phyloP scores from a whole-genome alignment of 2,329 filamentous ascomycete species.

The Cyphellophora europaea region DNA sequence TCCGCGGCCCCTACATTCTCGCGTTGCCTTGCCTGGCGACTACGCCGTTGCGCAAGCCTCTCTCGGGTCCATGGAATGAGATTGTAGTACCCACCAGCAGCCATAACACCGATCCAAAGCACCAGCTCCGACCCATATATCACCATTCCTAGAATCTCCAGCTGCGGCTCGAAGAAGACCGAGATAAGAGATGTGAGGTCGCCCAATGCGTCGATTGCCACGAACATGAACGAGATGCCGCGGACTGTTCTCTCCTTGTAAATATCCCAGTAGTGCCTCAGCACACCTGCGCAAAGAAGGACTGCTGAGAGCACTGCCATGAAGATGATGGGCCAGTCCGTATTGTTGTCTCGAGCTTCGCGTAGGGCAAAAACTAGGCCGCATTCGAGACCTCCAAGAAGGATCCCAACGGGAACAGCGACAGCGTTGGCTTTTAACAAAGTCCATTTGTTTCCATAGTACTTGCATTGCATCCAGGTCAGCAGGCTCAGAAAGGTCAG shows the following conservation, averaged over 20 bases:
- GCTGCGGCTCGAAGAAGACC: constrained; percentile 49
- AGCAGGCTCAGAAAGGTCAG: constrained; percentile 41
- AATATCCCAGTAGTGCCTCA: constrained; percentile 63
- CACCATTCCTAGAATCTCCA: constrained; percentile 54
- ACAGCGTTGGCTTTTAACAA: constrained; percentile 39
- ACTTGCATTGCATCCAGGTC: constrained; percentile 48
- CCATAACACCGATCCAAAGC: constrained; percentile 59
- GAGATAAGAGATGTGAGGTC: constrained; percentile 60
- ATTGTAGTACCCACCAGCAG: constrained; percentile 57
- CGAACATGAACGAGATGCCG: constrained; percentile 64
- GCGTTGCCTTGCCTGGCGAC: constrained; percentile 7
- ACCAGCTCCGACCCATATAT: constrained; percentile 59
- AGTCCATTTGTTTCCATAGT: constrained; percentile 48
- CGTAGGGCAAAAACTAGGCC: constrained; percentile 50
- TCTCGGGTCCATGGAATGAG: constrained; percentile 47
- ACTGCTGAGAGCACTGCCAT: constrained; percentile 59
- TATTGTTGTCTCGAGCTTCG: constrained; percentile 31
- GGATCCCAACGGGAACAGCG: constrained; percentile 40
- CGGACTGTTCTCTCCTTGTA: constrained; percentile 56
- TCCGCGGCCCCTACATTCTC: constrained; percentile 8
- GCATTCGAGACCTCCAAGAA: constrained; percentile 52
- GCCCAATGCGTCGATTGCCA: constrained; percentile 59
- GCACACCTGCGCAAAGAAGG: constrained; percentile 56
- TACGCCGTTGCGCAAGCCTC: constrained; percentile 21
- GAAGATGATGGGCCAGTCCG: constrained; percentile 54